phyloP scores from a whole-genome alignment of 768 basidiomycete genomes.

The Infundibulicybe gibba region DNA sequence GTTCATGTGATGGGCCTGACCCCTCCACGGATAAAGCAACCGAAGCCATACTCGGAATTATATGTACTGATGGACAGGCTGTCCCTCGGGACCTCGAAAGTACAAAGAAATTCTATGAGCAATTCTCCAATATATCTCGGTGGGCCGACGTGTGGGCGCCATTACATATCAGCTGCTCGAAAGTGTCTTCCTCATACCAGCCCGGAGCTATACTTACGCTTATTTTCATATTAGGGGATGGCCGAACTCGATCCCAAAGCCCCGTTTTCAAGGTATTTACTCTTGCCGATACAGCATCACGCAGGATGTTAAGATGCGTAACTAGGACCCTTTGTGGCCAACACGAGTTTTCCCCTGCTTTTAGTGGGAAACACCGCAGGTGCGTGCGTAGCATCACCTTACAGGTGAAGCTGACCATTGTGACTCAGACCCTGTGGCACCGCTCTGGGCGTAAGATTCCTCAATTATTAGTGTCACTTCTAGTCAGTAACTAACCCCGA shows the following conservation, averaged over 20 bases:
- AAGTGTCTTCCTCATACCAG: too few species aligned
- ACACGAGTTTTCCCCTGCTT: slow-evolving; percentile 29
- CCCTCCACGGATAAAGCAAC: background rate
- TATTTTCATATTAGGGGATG: slow-evolving; percentile 13
- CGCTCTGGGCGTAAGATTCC: slow-evolving; percentile 19
- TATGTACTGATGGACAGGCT: slow-evolving; percentile 31
- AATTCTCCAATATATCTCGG: slow-evolving; percentile 15
- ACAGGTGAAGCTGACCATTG: background rate
- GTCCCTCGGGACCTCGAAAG: too few species aligned
- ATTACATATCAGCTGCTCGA: too few species aligned
- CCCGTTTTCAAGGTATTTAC: too few species aligned
- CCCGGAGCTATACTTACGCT: background rate
- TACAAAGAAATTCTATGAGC: too few species aligned
- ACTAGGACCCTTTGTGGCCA: slow-evolving; percentile 21
- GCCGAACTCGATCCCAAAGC: slow-evolving; percentile 16
- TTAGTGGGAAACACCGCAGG: too few species aligned
- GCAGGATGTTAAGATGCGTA: background rate
- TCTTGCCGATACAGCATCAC: background rate
- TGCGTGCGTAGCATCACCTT: background rate
- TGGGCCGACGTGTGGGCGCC: slow-evolving; percentile 28
- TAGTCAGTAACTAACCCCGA: background rate
- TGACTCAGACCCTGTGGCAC: slow-evolving; percentile 21
- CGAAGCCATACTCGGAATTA: slow-evolving; percentile 18
- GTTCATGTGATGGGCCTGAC: slow-evolving; percentile 18
- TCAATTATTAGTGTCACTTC: background rate